A percentile compares a stretch with the other conserved stretches of the same genome.
Evolutionary conservation across 257 asterid species (phyloP).

Genomic region (Scutellaria galericulata): DNA sequence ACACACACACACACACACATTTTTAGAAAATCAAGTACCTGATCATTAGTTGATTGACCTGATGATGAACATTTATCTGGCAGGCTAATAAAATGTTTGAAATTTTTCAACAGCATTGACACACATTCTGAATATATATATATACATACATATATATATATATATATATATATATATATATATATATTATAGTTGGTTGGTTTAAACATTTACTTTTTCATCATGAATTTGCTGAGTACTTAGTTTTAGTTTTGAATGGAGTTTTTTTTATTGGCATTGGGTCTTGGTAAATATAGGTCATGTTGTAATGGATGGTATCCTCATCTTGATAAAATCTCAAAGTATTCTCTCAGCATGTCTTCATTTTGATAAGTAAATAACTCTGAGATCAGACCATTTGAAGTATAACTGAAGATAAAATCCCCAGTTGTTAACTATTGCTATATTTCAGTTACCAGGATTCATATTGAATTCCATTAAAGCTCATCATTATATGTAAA

Average conservation of each 20-base stretch:
- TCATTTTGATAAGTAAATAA: too few relatives aligned
- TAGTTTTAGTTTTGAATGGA: not conserved
- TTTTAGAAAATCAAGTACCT: not conserved
- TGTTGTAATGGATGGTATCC: not conserved
- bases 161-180: too few relatives aligned
- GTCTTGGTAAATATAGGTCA: not conserved
- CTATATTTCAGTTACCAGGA: not conserved
- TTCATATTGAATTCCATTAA: not conserved
- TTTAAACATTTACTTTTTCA: not conserved
- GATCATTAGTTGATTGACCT: constrained; percentile 3
- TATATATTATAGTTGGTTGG: too few relatives aligned
- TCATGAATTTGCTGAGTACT: not conserved
- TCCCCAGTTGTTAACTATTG: too few relatives aligned
- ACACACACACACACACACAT: not conserved
- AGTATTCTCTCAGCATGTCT: too few relatives aligned
- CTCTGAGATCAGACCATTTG: too few relatives aligned
- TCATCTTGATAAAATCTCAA: too few relatives aligned
- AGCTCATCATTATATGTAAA: too few relatives aligned
- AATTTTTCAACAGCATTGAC: not conserved
- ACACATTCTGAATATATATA: too few relatives aligned
- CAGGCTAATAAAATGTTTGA: not conserved
- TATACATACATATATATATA: too few relatives aligned
- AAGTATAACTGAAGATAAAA: too few relatives aligned
- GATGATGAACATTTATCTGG: not conserved
- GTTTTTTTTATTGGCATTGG: not conserved